Conservation (phyloP, 108 stramenopile genomes). For the Pseudonitzschia multiseries region DNA sequence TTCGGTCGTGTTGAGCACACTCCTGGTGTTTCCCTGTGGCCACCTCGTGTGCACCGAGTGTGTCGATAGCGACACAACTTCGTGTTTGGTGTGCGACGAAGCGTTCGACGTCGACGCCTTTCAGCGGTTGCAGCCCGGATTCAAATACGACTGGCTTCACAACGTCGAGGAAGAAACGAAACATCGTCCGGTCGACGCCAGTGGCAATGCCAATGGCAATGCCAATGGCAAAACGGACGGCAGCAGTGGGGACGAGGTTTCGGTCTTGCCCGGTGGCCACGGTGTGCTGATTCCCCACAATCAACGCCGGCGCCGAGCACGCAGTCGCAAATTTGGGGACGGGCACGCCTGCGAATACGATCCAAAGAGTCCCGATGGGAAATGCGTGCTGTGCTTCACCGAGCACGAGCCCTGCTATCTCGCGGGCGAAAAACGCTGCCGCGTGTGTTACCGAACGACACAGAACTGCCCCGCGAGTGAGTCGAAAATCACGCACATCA, state of each 20-base stretch:
- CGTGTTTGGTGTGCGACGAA: slow-evolving; percentile 43
- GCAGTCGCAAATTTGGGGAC: slow-evolving; percentile 51
- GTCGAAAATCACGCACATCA: slow-evolving; percentile 70
- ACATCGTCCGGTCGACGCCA: background rate
- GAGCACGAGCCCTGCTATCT: slow-evolving; percentile 73
- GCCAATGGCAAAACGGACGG: background rate
- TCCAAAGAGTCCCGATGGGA: slow-evolving; percentile 44
- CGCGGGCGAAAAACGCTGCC: slow-evolving; percentile 36
- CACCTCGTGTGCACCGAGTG: slow-evolving; percentile 86
- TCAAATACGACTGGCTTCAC: slow-evolving; percentile 43
- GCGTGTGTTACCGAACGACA: slow-evolving; percentile 51
- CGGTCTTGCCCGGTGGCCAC: slow-evolving; percentile 5
- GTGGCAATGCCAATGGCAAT: background rate
- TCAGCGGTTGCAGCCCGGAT: slow-evolving; percentile 79
- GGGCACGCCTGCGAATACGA: slow-evolving; percentile 62
- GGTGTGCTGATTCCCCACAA: slow-evolving; percentile 23
- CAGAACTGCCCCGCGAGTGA: slow-evolving; percentile 64
- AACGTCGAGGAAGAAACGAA: slow-evolving; percentile 48
- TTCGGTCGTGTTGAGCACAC: slow-evolving; percentile 57
- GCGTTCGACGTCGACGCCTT: slow-evolving; percentile 79
- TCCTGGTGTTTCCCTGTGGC: slow-evolving; percentile 73
- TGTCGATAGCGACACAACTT: slow-evolving; percentile 43
- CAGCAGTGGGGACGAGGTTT: background rate
- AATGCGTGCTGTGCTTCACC: slow-evolving; percentile 61
- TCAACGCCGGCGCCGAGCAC: slow-evolving; percentile 18